Evolutionary conservation across 192 early-diverging fungal genomes (phyloP), one percentile per base, ranked within the genome.

Genomic region (Umbelopsis ramanniana): DNA sequence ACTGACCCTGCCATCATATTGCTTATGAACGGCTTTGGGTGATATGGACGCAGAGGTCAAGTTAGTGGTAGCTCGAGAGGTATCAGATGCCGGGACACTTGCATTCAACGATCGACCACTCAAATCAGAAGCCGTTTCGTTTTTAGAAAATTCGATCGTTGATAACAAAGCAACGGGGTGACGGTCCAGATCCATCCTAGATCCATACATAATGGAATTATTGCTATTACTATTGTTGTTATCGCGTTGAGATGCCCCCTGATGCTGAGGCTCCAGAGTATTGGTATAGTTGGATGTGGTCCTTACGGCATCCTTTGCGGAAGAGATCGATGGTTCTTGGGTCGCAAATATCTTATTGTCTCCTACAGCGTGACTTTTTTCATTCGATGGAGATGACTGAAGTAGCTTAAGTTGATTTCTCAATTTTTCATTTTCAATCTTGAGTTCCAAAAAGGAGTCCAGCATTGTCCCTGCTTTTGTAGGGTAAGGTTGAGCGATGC

Each of bases 381-480:
- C 40, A 43, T 43, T 43, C 40, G 40, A 43, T 43, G 6, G 57
- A 21, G 23, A 70, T 24, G 45, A 57, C 17, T 63, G 55, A 23
- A 79, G 40, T 22, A 70, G 35, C 15, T 57, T 66, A 29, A 80
- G 76, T 74, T 80, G 69, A 23, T 72, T 60, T 35, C 67, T 26
- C 17, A 84, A 54, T 63, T 76, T 73, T 68, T 82, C 79, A 47
- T 84, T 84, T 70, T 84, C 83, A 15, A 80, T 57, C 68, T 84
- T 84, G 6, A 84, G 66, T 68, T 84, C 83, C 15, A 84, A 53
- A 67, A 84, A 82, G 15, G 78, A 73, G 72, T 84, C 83, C 8
- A 84, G 60, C 70, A 84, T 71, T 15, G 71, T 55, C 8, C 75
- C 77, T 52, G 77, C 72, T 21, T 76, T 79, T 22, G 76, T 78